Conservation (phyloP, 2,329 filamentous ascomycete genomes). For the Paecilomyces fulvus region DNA sequence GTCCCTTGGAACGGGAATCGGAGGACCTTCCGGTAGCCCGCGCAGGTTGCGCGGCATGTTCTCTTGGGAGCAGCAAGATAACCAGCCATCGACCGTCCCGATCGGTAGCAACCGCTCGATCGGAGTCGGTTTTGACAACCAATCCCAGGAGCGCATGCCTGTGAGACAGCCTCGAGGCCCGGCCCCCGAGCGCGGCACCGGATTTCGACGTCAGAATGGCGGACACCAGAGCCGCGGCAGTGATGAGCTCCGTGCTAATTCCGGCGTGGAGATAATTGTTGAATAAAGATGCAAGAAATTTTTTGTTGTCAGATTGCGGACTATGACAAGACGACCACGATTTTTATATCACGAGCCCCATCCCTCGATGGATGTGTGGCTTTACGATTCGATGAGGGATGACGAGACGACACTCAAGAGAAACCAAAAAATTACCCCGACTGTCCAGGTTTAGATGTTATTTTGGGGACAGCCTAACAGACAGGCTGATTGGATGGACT, state of each 20-base stretch:
- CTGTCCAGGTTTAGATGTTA: constrained; percentile 34
- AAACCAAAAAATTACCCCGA: constrained; percentile 31
- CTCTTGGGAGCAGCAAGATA: constrained; percentile 50
- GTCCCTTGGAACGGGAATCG: constrained; percentile 45
- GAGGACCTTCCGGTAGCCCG: constrained; percentile 44
- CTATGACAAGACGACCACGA: constrained; percentile 31
- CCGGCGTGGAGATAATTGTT: constrained; percentile 55
- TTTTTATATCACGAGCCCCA: constrained; percentile 32
- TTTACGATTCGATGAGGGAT: constrained; percentile 42
- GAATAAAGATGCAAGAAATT: constrained; percentile 39
- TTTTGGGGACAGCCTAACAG: constrained; percentile 32
- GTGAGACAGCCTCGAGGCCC: constrained; percentile 56
- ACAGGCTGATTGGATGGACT: constrained; percentile 23
- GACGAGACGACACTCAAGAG: constrained; percentile 37
- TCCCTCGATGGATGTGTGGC: constrained; percentile 30
- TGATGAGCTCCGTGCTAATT: constrained; percentile 54
- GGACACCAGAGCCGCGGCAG: constrained; percentile 51
- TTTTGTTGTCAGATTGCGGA: constrained; percentile 1
- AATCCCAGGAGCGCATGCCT: constrained; percentile 47
- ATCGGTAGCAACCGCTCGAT: constrained; percentile 58
- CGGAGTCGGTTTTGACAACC: constrained; percentile 50
- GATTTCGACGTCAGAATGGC: constrained; percentile 54
- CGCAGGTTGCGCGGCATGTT: constrained; percentile 52
- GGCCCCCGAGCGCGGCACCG: constrained; percentile 49
- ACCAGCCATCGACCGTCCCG: constrained; percentile 40